Base-by-base conservation (phyloP, 371 early-diverging fungal genomes). In the Zopfochytrium polystomum region DNA sequence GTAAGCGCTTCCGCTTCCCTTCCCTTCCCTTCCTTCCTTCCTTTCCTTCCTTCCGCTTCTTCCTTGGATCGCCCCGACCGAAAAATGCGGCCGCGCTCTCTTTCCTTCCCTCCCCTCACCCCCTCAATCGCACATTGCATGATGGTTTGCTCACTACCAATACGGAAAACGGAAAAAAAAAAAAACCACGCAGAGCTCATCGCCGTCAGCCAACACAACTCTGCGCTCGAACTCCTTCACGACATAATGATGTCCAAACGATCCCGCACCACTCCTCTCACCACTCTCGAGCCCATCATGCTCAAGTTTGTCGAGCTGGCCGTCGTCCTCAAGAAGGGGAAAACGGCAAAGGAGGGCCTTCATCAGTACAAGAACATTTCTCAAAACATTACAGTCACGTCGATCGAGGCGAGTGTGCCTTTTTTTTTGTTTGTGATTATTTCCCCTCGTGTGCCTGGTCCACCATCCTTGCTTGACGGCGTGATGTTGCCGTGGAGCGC, bases 331-430 rank as follows among this genome's bases (percentile, higher is more conserved):
- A 82, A 91, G 53, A 87, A 91, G 76, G 92, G 94, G 60, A 93
- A 90, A 81, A 77, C 88, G 65, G 92, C 91, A 42, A 93, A 93
- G 79, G 97, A 98, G 76, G 95, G 89, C 52, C 84, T 98, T 70
- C 89, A 90, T 63, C 91, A 92, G 79, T 96, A 91, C 84, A 94
- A 94, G 79, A 95, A 95, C 82, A 89, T 93, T 73, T 90, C 93
- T 54, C 95, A 95, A 80, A 92, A 95, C 80, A 87, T 86, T 62
- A 90, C 88, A 67, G 90, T 96, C 55, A 79, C 85, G 48, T 88
- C 90, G 26, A 89, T 97, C 68, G 96, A 91, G 85, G 89, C 89
- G 70, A n/a, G n/a, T n/a, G n/a, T n/a, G n/a, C 3, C 9, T n/a
- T 33, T 18, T 43, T 22, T 62, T 60, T 34, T 3, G 30, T 3